Conservation (phyloP, 108 stramenopile genomes). For the Aurantiochytrium sp. region DNA sequence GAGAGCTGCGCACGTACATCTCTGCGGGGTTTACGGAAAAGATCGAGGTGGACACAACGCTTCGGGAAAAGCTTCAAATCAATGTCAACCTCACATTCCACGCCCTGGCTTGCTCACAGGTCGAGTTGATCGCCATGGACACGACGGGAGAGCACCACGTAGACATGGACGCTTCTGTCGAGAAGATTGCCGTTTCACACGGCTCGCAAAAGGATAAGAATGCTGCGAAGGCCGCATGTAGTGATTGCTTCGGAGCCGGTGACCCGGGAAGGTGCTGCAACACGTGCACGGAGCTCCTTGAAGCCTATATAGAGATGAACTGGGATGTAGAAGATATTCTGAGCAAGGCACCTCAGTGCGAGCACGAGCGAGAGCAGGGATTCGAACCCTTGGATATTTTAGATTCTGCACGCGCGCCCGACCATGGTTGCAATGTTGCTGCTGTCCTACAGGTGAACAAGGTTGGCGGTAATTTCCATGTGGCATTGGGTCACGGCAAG, state of each 20-base stretch:
- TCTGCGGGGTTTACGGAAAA: background rate
- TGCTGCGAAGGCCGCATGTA: background rate
- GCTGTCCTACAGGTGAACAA: background rate
- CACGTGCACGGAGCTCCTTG: background rate
- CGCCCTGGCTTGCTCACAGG: background rate
- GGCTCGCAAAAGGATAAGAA: background rate
- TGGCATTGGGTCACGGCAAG: slow-evolving; percentile 17
- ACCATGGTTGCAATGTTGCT: background rate
- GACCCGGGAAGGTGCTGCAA: slow-evolving; percentile 5
- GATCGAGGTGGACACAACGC: background rate
- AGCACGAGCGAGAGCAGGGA: background rate
- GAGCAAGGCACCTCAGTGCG: background rate
- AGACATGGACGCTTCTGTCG: background rate
- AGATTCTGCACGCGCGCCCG: background rate
- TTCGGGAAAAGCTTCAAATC: background rate
- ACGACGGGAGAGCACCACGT: slow-evolving; percentile 5
- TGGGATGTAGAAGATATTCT: background rate
- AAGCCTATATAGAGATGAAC: background rate
- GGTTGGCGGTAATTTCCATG: slow-evolving; percentile 31
- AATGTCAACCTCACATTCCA: background rate
- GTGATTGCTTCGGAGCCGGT: background rate
- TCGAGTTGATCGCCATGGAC: background rate
- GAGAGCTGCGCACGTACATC: background rate
- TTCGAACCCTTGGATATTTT: background rate
- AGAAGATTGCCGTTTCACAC: background rate